These are phyloP conservation scores for Dipteronia sinensis DNA, from an alignment of 345 rosid species.

Conservation along the genomic window DNA sequence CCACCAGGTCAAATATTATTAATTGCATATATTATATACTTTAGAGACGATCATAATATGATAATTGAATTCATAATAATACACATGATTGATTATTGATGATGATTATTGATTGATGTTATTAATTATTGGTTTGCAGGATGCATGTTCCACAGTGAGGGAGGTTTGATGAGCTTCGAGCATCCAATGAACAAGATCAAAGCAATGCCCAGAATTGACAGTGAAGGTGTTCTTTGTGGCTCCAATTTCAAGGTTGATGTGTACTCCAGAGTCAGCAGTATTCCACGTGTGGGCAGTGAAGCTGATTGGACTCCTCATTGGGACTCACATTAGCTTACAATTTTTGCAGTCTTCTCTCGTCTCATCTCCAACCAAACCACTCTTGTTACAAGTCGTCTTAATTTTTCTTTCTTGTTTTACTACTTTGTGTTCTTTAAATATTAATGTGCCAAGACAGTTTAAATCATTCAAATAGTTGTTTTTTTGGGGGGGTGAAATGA, in stretches of 20 bases:
- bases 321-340: constrained; percentile 32
- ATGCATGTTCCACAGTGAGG: constrained; percentile 80
- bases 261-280: constrained; percentile 54
- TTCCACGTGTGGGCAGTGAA: constrained; percentile 89
- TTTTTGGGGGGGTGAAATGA: too few relatives aligned
- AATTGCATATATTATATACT: too few relatives aligned
- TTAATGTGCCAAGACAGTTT: not conserved
- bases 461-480: not conserved
- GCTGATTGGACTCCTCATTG: constrained; percentile 68
- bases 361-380: too few relatives aligned
- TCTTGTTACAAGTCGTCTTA: not conserved
- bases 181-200: constrained; percentile 74
- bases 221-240: constrained; percentile 87
- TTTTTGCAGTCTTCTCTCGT: not conserved
- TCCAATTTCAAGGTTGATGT: constrained; percentile 85
- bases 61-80: too few relatives aligned
- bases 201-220: constrained; percentile 91
- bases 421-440: not conserved
- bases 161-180: constrained; percentile 86
- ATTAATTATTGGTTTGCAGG: constrained; percentile 49
- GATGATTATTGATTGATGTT: too few relatives aligned
- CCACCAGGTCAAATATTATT: constrained; percentile 43
- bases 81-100: not conserved
- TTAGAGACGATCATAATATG: too few relatives aligned
- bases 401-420: not conserved